A percentile compares a stretch with the other conserved stretches of the same genome.
These are phyloP conservation scores for Aschersonia sp. DNA, from an alignment of 2,329 filamentous ascomycete genomes.

Conservation along the genomic window DNA sequence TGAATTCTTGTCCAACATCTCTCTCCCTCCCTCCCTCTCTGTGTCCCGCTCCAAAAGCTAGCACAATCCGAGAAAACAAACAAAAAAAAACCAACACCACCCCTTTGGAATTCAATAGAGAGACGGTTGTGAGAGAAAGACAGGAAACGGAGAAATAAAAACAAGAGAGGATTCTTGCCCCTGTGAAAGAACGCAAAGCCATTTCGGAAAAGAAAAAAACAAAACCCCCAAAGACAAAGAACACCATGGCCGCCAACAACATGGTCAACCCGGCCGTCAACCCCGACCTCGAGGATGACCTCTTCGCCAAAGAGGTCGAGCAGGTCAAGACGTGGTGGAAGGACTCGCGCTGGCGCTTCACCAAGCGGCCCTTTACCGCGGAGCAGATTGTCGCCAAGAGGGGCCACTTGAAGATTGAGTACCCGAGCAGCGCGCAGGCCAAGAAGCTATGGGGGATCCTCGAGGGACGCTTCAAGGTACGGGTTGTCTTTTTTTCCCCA, in stretches of 20 bases:
- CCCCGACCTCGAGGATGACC: slow-evolving; percentile 43
- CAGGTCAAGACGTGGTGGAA: slow-evolving; percentile 91
- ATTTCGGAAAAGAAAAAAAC: neutral
- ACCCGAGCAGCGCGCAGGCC: slow-evolving; percentile 73
- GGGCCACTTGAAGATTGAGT: slow-evolving; percentile 79
- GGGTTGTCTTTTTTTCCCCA: no score
- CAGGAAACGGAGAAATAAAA: neutral
- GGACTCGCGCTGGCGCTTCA: slow-evolving; percentile 82
- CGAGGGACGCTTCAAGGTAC: slow-evolving; percentile 65
- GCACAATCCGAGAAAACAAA: no score
- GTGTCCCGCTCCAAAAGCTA: no score
- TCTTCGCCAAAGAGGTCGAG: slow-evolving; percentile 70
- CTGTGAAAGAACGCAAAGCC: no score
- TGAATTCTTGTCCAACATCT: no score
- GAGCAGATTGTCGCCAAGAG: slow-evolving; percentile 96
- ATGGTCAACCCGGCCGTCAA: slow-evolving; percentile 45
- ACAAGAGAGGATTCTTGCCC: neutral
- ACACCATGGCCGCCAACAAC: slow-evolving; percentile 44
- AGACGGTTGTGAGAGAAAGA: neutral
- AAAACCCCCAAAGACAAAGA: neutral
- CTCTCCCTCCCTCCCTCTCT: no score
- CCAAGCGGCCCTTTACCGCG: slow-evolving; percentile 82
- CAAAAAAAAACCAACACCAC: no score
- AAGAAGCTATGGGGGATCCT: slow-evolving; percentile 94
- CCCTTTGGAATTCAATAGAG: no score